Evolutionary conservation across 768 basidiomycete genomes (phyloP).

Genomic region (Termitomyces sp.): DNA sequence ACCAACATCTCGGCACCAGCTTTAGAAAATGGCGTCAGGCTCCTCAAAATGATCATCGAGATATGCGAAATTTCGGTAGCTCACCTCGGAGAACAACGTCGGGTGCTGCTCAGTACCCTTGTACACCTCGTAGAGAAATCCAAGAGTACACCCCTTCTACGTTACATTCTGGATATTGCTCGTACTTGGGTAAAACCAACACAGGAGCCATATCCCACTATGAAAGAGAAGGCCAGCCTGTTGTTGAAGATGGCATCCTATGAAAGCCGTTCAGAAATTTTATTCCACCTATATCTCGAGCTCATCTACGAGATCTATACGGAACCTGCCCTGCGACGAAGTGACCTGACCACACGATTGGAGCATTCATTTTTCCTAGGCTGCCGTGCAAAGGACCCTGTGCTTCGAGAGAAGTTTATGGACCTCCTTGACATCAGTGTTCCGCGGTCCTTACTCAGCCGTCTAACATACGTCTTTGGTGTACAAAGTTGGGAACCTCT

Average conservation of each 20-base stretch:
- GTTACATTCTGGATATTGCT: constrained; percentile 79
- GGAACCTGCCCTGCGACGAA: constrained; percentile 76
- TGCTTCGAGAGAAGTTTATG: constrained; percentile 78
- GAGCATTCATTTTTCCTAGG: constrained; percentile 93
- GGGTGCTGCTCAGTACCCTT: constrained; percentile 72
- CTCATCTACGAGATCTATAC: constrained; percentile 94
- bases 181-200: constrained; percentile 86
- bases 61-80: constrained; percentile 79
- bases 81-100: constrained; percentile 81
- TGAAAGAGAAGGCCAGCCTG: constrained; percentile 92
- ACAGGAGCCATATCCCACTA: constrained; percentile 81
- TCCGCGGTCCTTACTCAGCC: constrained; percentile 72
- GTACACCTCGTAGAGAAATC: constrained; percentile 87
- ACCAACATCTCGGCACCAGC: constrained; percentile 35
- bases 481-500: constrained; percentile 95
- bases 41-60: constrained; percentile 76
- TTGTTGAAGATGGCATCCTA: constrained; percentile 84
- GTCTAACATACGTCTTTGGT: constrained; percentile 85
- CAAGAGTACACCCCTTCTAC: constrained; percentile 70
- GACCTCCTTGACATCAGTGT: constrained; percentile 87
- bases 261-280: constrained; percentile 70
- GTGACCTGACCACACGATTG: constrained; percentile 88
- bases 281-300: constrained; percentile 81
- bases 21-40: constrained; percentile 56
- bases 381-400: constrained; percentile 75